These are phyloP conservation scores for Trypanosoma boissoni DNA, from an alignment of 208 protist genomes.

Conservation along the genomic window DNA sequence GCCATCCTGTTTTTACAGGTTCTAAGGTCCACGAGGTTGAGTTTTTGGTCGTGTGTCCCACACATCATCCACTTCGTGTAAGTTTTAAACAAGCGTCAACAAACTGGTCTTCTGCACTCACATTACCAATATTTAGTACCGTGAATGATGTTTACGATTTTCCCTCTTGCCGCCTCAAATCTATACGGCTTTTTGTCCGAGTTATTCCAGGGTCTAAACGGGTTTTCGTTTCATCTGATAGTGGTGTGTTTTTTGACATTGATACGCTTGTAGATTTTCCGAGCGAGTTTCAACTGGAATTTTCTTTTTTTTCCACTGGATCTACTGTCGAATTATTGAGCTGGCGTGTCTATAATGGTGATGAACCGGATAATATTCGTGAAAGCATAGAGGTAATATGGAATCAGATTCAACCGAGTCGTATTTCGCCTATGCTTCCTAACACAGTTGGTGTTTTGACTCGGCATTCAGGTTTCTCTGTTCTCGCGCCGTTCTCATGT, in stretches of 20 bases:
- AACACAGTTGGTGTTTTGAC: conserved; percentile 30
- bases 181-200: conserved; percentile 11
- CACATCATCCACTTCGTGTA: conserved; percentile 30
- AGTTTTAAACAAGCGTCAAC: conserved; percentile 33
- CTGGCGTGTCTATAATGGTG: conserved; percentile 30
- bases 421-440: conserved; percentile 35
- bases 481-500: conserved; percentile 3
- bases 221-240: conserved; percentile 38
- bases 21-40: conserved; percentile 52
- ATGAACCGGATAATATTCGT: conserved; percentile 6
- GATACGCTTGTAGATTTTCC: conserved; percentile 29
- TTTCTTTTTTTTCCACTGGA: conserved; percentile 36
- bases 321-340: conserved; percentile 40
- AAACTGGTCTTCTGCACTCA: conserved; percentile 22
- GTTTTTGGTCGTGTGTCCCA: conserved; percentile 41
- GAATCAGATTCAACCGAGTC: conserved; percentile 3
- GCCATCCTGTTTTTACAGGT: conserved; percentile 34
- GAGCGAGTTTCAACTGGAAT: conserved; percentile 34
- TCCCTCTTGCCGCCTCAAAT: background rate
- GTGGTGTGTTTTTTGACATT: conserved; percentile 37
- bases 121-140: conserved; percentile 16
- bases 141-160: conserved; percentile 5
- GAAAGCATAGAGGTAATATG: conserved; percentile 17
- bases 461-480: conserved; percentile 20
- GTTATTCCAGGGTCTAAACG: conserved; percentile 30